Evolutionary conservation across 305 asterid species (phyloP), one percentile per base, ranked within the genome.

Genomic region (Fraxinus greggii): DNA sequence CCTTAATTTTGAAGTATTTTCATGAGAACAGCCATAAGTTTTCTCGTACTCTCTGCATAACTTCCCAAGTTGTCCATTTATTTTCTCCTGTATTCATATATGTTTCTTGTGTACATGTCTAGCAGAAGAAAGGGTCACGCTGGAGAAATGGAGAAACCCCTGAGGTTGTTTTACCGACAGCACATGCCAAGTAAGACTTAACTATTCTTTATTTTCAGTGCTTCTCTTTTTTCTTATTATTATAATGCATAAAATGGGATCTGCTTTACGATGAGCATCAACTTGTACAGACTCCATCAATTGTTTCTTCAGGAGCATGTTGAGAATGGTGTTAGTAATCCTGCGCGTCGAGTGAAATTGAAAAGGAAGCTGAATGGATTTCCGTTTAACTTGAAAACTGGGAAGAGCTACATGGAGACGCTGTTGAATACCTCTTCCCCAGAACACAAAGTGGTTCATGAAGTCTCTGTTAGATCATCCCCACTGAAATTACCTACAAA

Each of bases 341-440:
- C 93, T 85, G 86, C 91, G 77, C 82, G 80, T 33, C 92, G 89
- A 70, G 93, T 86, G 69, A 94, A 88, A 86, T 85, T 96, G 80
- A 96, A 91, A 87, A 93, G 95, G 91, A 92, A 90, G 88, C 89
- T 93, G 86, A 96, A 90, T 88, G 98, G 97, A 76, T 94, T 94
- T 86, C 98, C 98, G 45, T 93, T 96, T 79, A 87, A 91, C 88
- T 82, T 84, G 15, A 92, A 88, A 92, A 65, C 92, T 84, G 97
- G 94, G 72, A 87, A 87, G 87, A 91, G 98, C 90, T 96, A 94
- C 92, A 96, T 96, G 98, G 93, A 92, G 78, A 93, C 90, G 83
- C 83, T 96, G 77, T 85, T 92, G 76, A 84, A 78, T 77, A 77
- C 87, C 84, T 85, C 97, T 84, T 90, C 95, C 19, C 95, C 97